Conservation (phyloP, 2,329 filamentous ascomycete genomes). For the Trichoderma sp. region DNA sequence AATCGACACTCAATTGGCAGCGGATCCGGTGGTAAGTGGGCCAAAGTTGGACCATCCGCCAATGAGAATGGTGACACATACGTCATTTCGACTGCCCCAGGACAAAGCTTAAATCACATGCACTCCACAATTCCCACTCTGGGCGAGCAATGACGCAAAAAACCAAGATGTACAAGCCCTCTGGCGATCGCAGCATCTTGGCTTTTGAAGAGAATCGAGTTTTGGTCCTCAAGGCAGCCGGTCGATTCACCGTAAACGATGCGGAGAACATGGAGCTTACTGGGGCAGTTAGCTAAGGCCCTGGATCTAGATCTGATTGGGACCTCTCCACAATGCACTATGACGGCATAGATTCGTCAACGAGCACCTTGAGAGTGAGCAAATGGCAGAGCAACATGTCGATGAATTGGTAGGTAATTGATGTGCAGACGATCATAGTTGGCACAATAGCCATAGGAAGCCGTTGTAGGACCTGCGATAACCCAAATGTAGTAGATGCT, state of each 20-base stretch:
- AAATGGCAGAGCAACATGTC: not conserved
- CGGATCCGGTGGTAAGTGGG: not conserved
- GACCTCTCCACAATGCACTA: not conserved
- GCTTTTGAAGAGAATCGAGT: not conserved
- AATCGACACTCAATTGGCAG: constrained; percentile 10
- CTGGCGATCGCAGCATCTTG: not conserved
- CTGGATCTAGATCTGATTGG: not conserved
- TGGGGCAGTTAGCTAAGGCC: not conserved
- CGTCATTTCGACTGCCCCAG: not conserved
- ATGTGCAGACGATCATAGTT: not conserved
- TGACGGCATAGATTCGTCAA: constrained; percentile 15
- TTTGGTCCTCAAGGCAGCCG: not conserved
- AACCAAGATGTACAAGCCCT: not conserved
- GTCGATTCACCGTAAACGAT: not conserved
- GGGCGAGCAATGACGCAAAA: constrained; percentile 1
- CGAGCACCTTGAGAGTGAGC: not conserved
- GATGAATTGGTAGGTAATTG: not conserved
- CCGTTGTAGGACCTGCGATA: not conserved
- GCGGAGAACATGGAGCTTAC: not conserved
- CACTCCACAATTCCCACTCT: not conserved
- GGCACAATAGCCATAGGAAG: not conserved
- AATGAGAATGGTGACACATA: not conserved
- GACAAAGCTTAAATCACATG: constrained; percentile 11
- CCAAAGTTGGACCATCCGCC: not conserved
- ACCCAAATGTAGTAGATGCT: not conserved